Evolutionary conservation across 192 early-diverging fungal genomes (phyloP).

Genomic region (Backusella westeae): DNA sequence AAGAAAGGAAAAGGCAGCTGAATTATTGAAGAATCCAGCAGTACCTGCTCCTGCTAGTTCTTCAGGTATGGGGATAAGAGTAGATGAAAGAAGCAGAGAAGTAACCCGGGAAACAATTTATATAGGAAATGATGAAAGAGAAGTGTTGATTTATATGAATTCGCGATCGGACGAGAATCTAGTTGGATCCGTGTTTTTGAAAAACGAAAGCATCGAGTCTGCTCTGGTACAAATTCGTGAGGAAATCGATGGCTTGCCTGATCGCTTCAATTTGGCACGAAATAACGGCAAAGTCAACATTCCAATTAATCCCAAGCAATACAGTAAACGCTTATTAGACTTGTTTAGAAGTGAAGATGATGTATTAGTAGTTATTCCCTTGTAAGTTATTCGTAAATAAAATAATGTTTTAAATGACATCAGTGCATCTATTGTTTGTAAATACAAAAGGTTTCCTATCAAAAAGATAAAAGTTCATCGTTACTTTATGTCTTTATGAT

Average conservation of each 20-base stretch:
- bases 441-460: background rate
- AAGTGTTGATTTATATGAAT: slow-evolving; percentile 53
- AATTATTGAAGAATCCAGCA: slow-evolving; percentile 1
- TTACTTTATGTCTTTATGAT: slow-evolving; percentile 11
- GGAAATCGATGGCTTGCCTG: slow-evolving; percentile 60
- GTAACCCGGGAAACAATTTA: background rate
- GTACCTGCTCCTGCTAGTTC: background rate
- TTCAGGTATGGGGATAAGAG: background rate
- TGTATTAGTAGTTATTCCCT: slow-evolving; percentile 39
- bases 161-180: slow-evolving; percentile 46
- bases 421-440: background rate
- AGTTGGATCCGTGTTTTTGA: slow-evolving; percentile 61
- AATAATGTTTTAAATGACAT: background rate
- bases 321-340: slow-evolving; percentile 44
- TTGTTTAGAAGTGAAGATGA: slow-evolving; percentile 57
- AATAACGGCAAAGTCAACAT: slow-evolving; percentile 57
- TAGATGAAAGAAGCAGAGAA: background rate
- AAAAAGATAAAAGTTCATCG: background rate
- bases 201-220: slow-evolving; percentile 41
- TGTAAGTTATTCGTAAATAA: slow-evolving; percentile 8
- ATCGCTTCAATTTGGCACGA: slow-evolving; percentile 42
- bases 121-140: slow-evolving; percentile 39
- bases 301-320: slow-evolving; percentile 61
- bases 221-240: slow-evolving; percentile 41
- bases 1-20: slow-evolving; percentile 11